Base-by-base conservation (phyloP, 176 grass and related monocot genomes). In the Echinochloa phyllopogon region DNA sequence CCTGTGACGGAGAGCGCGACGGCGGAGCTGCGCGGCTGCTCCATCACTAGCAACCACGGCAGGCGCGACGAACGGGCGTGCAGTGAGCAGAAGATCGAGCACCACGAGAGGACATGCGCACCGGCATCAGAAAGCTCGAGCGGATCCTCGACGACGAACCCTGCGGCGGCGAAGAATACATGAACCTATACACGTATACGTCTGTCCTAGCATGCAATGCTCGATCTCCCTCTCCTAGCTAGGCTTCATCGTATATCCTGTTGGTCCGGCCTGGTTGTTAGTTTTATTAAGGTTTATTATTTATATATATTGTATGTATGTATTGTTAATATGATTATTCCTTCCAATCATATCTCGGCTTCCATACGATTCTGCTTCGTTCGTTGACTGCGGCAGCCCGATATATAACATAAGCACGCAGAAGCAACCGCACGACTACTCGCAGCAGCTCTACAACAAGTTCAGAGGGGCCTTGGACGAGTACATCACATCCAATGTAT, bases 321-420 rank as follows among this genome's bases (percentile, higher is more conserved):
- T n/a, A n/a, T 56, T 56, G 6, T 21, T 21, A 21, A 2, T 25
- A 60, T 4, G 21, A 24, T 61, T 25, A 13, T 16, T 29, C 60
- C 4, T 43, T 40, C 21, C 16, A 3, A 37, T 55, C 82, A 18
- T 11, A 24, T 62, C n/a, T n/a, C 29, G 17, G n/a, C 18, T 18
- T 69, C 17, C 3, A 37, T 24, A 2, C 16, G 7, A 62, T 62
- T 17, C 14, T 58, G 55, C 20, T 53, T 53, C 11, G 1, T 43
- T 53, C n/a, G n/a, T n/a, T n/a, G 7, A 21, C 23, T 29, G 59
- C 59, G 10, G 78, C 85, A 98, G 95, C 81, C 93, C 85, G 29
- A 91, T 93, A 45, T 95, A 98, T 79, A 88, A 91, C 81, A 98
- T 98, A 91, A 92, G 90, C 86, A 93, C 92, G 56, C 95, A 98